phyloP scores from a whole-genome alignment of 2,329 filamentous ascomycete genomes.

The Ilyonectria robusta region DNA sequence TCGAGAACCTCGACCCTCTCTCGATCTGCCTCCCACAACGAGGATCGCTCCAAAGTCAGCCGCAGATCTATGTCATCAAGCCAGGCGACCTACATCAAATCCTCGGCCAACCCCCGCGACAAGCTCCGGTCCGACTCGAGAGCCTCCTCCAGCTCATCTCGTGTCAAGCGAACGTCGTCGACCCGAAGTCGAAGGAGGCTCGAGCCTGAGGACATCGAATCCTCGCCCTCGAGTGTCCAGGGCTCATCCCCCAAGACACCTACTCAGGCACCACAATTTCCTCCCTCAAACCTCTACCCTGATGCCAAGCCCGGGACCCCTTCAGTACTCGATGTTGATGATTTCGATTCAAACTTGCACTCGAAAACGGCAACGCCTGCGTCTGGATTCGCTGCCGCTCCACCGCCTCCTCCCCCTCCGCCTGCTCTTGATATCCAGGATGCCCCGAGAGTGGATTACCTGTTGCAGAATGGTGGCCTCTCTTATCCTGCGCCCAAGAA shows the following conservation, averaged over 20 bases:
- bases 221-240: slow-evolving; percentile 63
- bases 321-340: slow-evolving; percentile 56
- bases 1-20: slow-evolving; percentile 62
- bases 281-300: slow-evolving; percentile 57
- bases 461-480: slow-evolving; percentile 90
- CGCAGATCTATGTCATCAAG: slow-evolving; percentile 70
- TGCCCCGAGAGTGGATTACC: slow-evolving; percentile 89
- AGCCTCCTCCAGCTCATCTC: slow-evolving; percentile 54
- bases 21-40: slow-evolving; percentile 61
- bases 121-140: slow-evolving; percentile 54
- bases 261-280: slow-evolving; percentile 67
- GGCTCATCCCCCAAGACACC: slow-evolving; percentile 75
- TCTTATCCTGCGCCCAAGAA: slow-evolving; percentile 79
- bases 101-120: slow-evolving; percentile 53
- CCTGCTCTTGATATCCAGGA: slow-evolving; percentile 80
- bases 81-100: slow-evolving; percentile 68
- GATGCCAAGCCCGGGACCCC: slow-evolving; percentile 56
- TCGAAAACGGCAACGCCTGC: slow-evolving; percentile 59
- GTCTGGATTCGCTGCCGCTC: slow-evolving; percentile 54
- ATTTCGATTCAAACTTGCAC: slow-evolving; percentile 48
- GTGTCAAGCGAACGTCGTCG: slow-evolving; percentile 57
- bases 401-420: slow-evolving; percentile 76
- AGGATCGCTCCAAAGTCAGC: slow-evolving; percentile 67
- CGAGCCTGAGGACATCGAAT: slow-evolving; percentile 59
- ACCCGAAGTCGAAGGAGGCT: slow-evolving; percentile 53